A percentile compares a stretch with the other conserved stretches of the same genome.
Conservation (phyloP, 805 yeast genomes). For the Candida silvicultrix region DNA sequence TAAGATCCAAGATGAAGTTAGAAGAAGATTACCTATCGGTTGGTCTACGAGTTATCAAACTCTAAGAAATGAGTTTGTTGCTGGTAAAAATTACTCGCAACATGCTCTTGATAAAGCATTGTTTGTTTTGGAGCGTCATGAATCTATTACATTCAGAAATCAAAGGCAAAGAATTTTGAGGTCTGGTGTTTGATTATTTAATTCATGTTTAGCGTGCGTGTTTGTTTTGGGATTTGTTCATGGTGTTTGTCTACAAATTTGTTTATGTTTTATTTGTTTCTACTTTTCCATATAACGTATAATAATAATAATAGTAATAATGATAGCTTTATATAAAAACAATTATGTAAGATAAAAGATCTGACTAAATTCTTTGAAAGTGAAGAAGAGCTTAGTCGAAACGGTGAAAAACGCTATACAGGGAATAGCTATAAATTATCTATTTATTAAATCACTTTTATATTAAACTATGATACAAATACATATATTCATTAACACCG, state of each 20-base stretch:
- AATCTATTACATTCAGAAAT: constrained; percentile 79
- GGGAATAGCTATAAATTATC: too few species aligned
- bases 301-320: too few species aligned
- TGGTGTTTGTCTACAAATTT: background rate
- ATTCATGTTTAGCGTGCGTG: too few species aligned
- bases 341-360: too few species aligned
- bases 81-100: constrained; percentile 51
- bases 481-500: background rate
- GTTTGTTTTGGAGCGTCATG: constrained; percentile 76
- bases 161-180: constrained; percentile 81
- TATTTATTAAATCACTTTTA: background rate
- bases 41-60: constrained; percentile 91
- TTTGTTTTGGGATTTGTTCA: background rate
- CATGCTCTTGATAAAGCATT: constrained; percentile 80
- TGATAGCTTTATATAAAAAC: too few species aligned
- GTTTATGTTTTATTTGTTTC: too few species aligned
- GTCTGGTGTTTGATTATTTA: too few species aligned
- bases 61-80: constrained; percentile 75
- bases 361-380: too few species aligned
- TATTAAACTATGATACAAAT: background rate
- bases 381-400: too few species aligned
- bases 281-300: too few species aligned
- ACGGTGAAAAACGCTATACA: too few species aligned
- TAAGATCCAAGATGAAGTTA: constrained; percentile 75
- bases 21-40: constrained; percentile 90